Conservation (phyloP, 371 early-diverging fungal species). For the Batkoa obscura region DNA sequence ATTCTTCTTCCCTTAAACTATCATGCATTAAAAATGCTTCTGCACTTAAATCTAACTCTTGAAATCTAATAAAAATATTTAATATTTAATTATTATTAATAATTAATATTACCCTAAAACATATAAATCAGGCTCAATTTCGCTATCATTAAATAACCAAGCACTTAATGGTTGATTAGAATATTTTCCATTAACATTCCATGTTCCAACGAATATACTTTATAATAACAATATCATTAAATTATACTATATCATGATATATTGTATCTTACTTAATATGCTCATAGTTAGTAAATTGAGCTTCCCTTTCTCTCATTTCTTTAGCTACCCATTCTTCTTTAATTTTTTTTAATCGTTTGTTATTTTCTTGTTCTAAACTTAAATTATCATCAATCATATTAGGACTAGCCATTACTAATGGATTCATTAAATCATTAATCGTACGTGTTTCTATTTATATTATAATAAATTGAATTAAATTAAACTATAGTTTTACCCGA, state of each 20-base stretch:
- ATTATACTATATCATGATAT: too few relatives aligned
- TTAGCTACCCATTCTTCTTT: slow-evolving; percentile 38
- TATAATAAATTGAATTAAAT: too few relatives aligned
- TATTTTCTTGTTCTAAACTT: slow-evolving; percentile 5
- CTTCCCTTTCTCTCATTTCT: slow-evolving; percentile 27
- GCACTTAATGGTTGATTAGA: slow-evolving; percentile 30
- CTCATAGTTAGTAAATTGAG: slow-evolving; percentile 25
- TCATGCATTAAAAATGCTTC: slow-evolving; percentile 70
- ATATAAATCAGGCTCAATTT: background rate
- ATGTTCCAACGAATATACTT: slow-evolving; percentile 70
- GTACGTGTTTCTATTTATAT: background rate
- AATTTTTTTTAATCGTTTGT: slow-evolving; percentile 16
- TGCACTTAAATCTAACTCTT: slow-evolving; percentile 73
- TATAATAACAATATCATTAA: too few relatives aligned
- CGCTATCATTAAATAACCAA: slow-evolving; percentile 35
- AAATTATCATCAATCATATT: background rate
- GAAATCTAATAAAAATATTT: slow-evolving; percentile 29
- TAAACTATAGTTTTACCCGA: background rate
- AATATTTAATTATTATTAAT: background rate
- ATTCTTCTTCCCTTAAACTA: slow-evolving; percentile 50
- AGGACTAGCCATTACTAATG: background rate
- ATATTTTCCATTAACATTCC: slow-evolving; percentile 74
- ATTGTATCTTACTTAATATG: too few relatives aligned
- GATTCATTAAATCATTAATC: background rate
- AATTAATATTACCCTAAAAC: background rate